Evolutionary conservation across 208 protist genomes (phyloP).

Genomic region (Crithidia expoeki): DNA sequence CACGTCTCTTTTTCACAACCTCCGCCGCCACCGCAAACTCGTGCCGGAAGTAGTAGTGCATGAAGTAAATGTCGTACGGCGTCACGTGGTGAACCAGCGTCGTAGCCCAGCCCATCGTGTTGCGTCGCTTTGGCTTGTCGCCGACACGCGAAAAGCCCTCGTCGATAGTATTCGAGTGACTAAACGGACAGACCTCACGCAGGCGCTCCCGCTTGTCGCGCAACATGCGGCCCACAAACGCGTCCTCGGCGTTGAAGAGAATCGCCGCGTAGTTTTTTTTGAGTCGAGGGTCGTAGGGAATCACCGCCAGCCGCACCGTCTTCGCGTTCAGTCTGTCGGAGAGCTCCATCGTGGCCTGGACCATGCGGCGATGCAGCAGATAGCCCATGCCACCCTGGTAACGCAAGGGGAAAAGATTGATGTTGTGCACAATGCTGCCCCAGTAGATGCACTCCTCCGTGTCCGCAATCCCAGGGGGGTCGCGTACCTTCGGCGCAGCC

Average conservation of each 20-base stretch:
- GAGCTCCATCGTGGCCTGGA: not conserved
- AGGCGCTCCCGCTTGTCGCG: slow-evolving; percentile 1
- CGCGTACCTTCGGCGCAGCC: not conserved
- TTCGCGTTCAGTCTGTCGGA: not conserved
- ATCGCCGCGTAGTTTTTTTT: not conserved
- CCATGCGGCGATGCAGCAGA: slow-evolving; percentile 3
- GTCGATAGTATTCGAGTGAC: not conserved
- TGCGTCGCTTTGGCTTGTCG: slow-evolving; percentile 1
- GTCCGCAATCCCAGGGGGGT: not conserved
- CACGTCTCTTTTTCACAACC: no score
- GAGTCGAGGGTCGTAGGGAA: not conserved
- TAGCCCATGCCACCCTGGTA: not conserved
- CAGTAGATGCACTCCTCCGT: slow-evolving; percentile 15
- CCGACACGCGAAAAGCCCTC: not conserved
- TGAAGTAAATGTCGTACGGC: slow-evolving; percentile 9
- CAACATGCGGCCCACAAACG: slow-evolving; percentile 7
- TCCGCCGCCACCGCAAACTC: slow-evolving; percentile 3
- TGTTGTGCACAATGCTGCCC: not conserved
- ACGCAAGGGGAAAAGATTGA: not conserved
- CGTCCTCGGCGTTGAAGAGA: slow-evolving; percentile 8
- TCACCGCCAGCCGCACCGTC: not conserved
- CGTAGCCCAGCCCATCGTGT: slow-evolving; percentile 4
- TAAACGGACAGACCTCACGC: not conserved
- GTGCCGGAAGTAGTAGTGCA: slow-evolving; percentile 27
- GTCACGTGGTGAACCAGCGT: slow-evolving; percentile 12